Base-by-base conservation (phyloP, 2,329 filamentous ascomycete species). In the Balansia obtecta region DNA sequence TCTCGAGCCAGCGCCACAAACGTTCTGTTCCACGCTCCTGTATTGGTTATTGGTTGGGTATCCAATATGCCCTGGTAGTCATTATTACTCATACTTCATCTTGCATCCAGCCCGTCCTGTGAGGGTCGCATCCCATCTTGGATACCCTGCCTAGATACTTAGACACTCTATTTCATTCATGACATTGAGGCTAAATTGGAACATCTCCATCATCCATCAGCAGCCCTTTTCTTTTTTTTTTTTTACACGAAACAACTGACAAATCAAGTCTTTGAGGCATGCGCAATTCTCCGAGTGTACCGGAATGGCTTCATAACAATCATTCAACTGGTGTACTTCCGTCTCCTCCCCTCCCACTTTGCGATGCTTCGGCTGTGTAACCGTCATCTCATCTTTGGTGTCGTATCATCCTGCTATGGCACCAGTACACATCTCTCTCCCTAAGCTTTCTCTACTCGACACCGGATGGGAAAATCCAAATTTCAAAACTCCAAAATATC, bases 71-170 rank as follows among this genome's bases (percentile, higher is more conserved):
- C 16, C 16, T 20, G 3, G n/a, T 22, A 18, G 18, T 48, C 27
- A 22, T 48, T 37, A 37, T 48, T 48, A 43, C 46, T 48, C 46
- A 42, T 33, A 43, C 12, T 18, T 37, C 46, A 15, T 48, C 39
- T 48, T n/a, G 20, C 9, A 9, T 8, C 39, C 18, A 41, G 39
- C 18, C 39, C 39, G 18, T 11, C 39, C 13, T 9, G 10, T 41
- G 6, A 18, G 10, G 9, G 20, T 22, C 2, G 20, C 20, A 22
- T 22, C 20, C 20, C 4, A 22, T 22, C 20, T 22, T 22, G 20
- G 20, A 22, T 22, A 22, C 20, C 20, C 20, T 22, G 20, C 20
- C 33, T 13, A 34, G 33, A 7, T 34, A 34, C 33, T 22, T 22
- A 22, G 20, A 27, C 27, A 27, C 4, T 8, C 7, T 7, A 27